Base-by-base conservation (phyloP, 129 eudicot species). In the Flaveria trinervia region DNA sequence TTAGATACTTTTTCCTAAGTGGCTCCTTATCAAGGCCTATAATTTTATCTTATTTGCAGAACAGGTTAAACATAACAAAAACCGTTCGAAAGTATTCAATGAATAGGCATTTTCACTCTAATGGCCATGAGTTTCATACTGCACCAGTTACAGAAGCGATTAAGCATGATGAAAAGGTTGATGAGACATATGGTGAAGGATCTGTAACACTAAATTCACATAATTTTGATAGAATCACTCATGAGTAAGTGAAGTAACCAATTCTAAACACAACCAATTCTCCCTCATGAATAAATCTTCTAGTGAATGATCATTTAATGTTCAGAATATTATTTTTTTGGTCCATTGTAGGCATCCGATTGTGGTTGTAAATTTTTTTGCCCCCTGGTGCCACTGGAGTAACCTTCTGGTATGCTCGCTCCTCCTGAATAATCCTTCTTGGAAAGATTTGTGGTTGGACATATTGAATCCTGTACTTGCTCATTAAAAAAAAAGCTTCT, bases 341-440 rank as follows among this genome's bases (percentile, higher is more conserved):
- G 65, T 54, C 51, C 17, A 80, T 44, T 71, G n/a, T 92, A 93
- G 98, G 74, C 84, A 90, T 82, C 85, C 85, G 4, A 80, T 93
- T 77, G 84, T 93, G 86, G 92, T 86, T 23, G 98, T 93, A 61
- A 93, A 93, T 62, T 93, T 93, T 77, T 93, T 33, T 80, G 96
- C 98, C 65, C 96, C 98, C 26, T 93, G 98, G 98, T 93, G 98
- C 82, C 80, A 76, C 50, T 93, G 95, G 95, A 93, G 98, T 84
- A 90, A 87, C 57, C 88, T 82, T 71, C 81, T 93, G 92, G 98
- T 93, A 88, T 62, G 65, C 62, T 55, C 73, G 7, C 13, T 70
- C 36, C 23, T 46, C 36, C 23, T 46, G 41, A 36, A 36, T 60
- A 61, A 39, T 15, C 68, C 14, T 28, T 62, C 18, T 62, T 13